Evolutionary conservation across 805 yeast genomes (phyloP).

Genomic region (Helenozyma rhizophorensis): DNA sequence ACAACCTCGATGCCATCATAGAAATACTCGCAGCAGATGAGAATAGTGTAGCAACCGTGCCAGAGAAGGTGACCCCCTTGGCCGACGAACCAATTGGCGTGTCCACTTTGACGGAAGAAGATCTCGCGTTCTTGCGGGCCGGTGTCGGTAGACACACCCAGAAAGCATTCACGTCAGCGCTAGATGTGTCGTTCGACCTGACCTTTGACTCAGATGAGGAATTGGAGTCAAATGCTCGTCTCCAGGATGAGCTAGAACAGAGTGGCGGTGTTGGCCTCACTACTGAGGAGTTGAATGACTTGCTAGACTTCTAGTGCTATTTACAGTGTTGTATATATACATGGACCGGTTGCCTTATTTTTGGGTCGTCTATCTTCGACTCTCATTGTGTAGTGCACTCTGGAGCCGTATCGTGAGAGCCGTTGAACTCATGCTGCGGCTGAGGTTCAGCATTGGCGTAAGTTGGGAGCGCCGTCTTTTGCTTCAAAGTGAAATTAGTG

Average conservation of each 20-base stretch:
- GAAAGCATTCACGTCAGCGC: constrained; percentile 12
- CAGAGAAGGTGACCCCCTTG: constrained; percentile 26
- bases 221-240: constrained; percentile 5
- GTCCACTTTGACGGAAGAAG: constrained; percentile 26
- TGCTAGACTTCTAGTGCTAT: constrained; percentile 28
- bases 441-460: constrained; percentile 19
- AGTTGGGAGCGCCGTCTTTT: constrained; percentile 24
- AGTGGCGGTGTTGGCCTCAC: constrained; percentile 26
- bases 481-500: constrained; percentile 29
- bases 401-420: background rate
- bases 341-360: background rate
- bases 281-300: constrained; percentile 28
- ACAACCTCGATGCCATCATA: constrained; percentile 9
- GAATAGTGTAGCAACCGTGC: constrained; percentile 46
- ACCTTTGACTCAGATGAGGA: constrained; percentile 9
- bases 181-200: constrained; percentile 20
- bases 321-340: constrained; percentile 3
- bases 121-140: constrained; percentile 21
- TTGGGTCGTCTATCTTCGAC: too few relatives aligned
- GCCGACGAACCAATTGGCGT: constrained; percentile 8
- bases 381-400: constrained; percentile 3
- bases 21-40: constrained; percentile 25
- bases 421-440: background rate
- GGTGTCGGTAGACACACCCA: constrained; percentile 16
- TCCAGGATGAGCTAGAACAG: constrained; percentile 8